phyloP scores from a whole-genome alignment of 1,284 basidiomycete genomes.

The Sporisorium reilianum region DNA sequence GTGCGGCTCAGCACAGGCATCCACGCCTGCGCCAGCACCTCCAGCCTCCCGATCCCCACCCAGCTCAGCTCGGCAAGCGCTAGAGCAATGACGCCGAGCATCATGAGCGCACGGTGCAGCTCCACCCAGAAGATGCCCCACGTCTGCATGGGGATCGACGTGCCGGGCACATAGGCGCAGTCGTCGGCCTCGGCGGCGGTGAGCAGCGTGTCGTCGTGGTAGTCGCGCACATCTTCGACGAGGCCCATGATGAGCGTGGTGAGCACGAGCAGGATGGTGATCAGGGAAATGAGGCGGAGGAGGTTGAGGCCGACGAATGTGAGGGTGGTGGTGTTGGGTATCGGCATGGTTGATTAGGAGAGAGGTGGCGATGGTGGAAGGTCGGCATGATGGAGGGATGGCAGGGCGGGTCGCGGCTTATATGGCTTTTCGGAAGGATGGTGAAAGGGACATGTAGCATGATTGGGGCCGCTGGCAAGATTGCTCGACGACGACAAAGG shows the following conservation, averaged over 20 bases:
- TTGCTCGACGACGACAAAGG: constrained; percentile 8
- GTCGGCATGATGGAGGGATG: not conserved
- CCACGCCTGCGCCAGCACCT: constrained; percentile 25
- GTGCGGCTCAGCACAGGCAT: constrained; percentile 45
- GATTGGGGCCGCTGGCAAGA: not conserved
- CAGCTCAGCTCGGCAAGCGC: constrained; percentile 50
- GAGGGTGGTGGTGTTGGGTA: constrained; percentile 5
- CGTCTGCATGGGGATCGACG: constrained; percentile 52
- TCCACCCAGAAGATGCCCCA: constrained; percentile 64
- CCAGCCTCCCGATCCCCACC: constrained; percentile 26
- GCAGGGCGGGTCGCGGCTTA: not conserved
- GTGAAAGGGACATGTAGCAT: constrained; percentile 2
- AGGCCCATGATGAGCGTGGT: constrained; percentile 45
- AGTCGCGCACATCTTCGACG: constrained; percentile 38
- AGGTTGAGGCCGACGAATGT: constrained; percentile 51
- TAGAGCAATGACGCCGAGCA: constrained; percentile 29
- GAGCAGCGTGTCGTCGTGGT: constrained; percentile 26
- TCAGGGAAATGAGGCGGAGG: constrained; percentile 45
- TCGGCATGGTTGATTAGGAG: constrained; percentile 5
- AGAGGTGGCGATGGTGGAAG: not conserved
- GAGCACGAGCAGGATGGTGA: constrained; percentile 42
- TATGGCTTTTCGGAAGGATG: not conserved
- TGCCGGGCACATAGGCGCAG: constrained; percentile 55
- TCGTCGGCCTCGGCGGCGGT: constrained; percentile 27
- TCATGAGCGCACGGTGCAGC: constrained; percentile 43